Base-by-base conservation (phyloP, 164 flowering plant species). In the Vitis vinifera region DNA sequence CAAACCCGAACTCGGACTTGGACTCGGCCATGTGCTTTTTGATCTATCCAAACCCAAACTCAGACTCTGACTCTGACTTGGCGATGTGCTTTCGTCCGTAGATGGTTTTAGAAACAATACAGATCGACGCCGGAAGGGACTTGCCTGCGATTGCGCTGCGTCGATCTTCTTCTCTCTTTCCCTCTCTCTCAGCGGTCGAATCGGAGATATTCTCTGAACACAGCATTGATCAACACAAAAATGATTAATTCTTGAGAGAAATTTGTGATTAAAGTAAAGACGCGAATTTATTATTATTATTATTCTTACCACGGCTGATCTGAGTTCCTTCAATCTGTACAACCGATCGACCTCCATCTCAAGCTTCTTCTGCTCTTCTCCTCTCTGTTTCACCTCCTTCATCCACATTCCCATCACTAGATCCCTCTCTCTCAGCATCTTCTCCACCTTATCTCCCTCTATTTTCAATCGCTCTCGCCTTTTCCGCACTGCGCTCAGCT, bases 361-460 rank as follows among this genome's bases (percentile, higher is more conserved):
- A 4, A 89, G 78, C 72, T 50, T 55, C 73, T 71, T 89, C 85
- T 91, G 97, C 30, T 50, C 75, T 70, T 86, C 81, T 29, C 89
- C 90, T 83, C 92, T 80, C 47, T 51, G 19, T 14, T 65, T 68
- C 30, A 88, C 55, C 73, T 83, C 86, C 73, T 68, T 73, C 86
- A 85, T 77, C 63, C 74, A 79, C 73, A 59, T 50, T 55, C 82
- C 89, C 76, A 93, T 47, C 50, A 73, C 53, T 72, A 52, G 4
- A 14, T 75, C 90, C 78, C 88, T 84, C 72, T 86, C 88, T 57
- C 59, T 77, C 78, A 93, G 66, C 83, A 79, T 71, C 74, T 65
- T 81, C 80, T 89, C 93, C 12, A 93, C 89, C 75, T 70, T 85
- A 70, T 91, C 96, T 63, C 63, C 76, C 11, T 93, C 98, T 53